Percentiles rank a stretch among this genome's conserved stretches.
Evolutionary conservation across 768 basidiomycete species (phyloP).

Genomic region (Phanerochaete carnosa): DNA sequence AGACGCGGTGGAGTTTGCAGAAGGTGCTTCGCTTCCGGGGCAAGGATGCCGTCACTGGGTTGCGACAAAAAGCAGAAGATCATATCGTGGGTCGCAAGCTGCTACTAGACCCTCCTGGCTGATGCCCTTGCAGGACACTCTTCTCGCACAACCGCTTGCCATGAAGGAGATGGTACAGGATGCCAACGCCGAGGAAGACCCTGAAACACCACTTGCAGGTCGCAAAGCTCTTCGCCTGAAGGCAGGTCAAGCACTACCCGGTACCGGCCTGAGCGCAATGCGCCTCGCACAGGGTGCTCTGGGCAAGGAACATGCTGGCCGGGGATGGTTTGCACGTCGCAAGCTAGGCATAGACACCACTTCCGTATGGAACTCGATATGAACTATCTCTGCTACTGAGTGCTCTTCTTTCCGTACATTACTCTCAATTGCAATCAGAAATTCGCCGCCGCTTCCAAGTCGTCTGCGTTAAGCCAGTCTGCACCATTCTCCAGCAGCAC

Average conservation of each 20-base stretch:
- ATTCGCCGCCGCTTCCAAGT: conserved; percentile 24
- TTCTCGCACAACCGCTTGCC: conserved; percentile 63
- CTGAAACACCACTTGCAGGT: conserved; percentile 7
- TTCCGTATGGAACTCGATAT: conserved; percentile 21
- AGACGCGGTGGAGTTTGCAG: conserved; percentile 73
- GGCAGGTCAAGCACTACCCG: conserved; percentile 57
- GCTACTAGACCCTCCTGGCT: not conserved
- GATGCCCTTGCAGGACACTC: conserved; percentile 48
- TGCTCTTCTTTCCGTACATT: not conserved
- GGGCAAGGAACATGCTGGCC: conserved; percentile 18
- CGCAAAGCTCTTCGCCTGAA: conserved; percentile 17
- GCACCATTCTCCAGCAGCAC: conserved; percentile 39
- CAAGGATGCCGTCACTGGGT: conserved; percentile 38
- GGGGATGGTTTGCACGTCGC: conserved; percentile 22
- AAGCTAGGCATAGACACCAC: conserved; percentile 29
- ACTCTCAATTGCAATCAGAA: not conserved
- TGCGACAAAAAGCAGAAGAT: conserved; percentile 55
- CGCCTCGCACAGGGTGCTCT: conserved; percentile 50
- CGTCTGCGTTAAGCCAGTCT: conserved; percentile 53
- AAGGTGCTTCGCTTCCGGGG: conserved; percentile 66
- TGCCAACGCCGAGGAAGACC: conserved; percentile 33
- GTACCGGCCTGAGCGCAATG: conserved; percentile 54
- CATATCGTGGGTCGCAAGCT: conserved; percentile 55
- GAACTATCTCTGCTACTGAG: conserved; percentile 7
- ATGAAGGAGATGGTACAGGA: conserved; percentile 39